These are phyloP conservation scores for Rhododendron vialii DNA, from an alignment of 148 eudicot genomes.

Conservation along the genomic window DNA sequence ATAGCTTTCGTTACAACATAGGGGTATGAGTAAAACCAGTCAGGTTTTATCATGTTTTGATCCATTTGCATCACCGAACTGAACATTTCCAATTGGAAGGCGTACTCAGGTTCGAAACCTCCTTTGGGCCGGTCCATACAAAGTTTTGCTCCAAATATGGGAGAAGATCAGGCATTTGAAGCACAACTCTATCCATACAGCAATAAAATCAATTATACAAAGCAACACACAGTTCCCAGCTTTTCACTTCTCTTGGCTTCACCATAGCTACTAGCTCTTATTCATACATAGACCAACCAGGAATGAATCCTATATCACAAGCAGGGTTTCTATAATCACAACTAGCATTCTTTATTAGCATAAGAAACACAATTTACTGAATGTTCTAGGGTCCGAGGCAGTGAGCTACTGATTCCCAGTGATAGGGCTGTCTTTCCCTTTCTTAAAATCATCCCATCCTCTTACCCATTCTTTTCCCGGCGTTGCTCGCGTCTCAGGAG, in stretches of 20 bases:
- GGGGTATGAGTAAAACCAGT: too few species aligned
- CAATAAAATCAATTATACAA: background rate
- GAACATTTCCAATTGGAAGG: too few species aligned
- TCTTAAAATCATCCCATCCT: slow-evolving; percentile 97
- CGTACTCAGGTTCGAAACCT: too few species aligned
- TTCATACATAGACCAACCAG: background rate
- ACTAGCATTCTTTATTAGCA: background rate
- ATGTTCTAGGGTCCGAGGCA: background rate
- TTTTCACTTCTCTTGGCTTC: background rate
- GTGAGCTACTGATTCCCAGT: slow-evolving; percentile 75
- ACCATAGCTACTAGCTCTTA: background rate
- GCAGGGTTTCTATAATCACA: background rate
- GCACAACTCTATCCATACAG: background rate
- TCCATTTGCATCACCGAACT: too few species aligned
- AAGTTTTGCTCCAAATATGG: background rate
- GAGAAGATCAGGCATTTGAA: too few species aligned
- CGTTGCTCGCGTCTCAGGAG: slow-evolving; percentile 77
- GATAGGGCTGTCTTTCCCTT: slow-evolving; percentile 60
- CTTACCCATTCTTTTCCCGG: slow-evolving; percentile 94
- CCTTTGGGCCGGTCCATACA: too few species aligned
- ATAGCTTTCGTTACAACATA: too few species aligned
- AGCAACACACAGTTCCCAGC: background rate
- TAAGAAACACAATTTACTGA: background rate
- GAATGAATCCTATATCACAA: background rate
- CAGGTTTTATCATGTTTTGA: too few species aligned